Base-by-base conservation (phyloP, 1,284 basidiomycete genomes). In the Ceratobasidium sp. region DNA sequence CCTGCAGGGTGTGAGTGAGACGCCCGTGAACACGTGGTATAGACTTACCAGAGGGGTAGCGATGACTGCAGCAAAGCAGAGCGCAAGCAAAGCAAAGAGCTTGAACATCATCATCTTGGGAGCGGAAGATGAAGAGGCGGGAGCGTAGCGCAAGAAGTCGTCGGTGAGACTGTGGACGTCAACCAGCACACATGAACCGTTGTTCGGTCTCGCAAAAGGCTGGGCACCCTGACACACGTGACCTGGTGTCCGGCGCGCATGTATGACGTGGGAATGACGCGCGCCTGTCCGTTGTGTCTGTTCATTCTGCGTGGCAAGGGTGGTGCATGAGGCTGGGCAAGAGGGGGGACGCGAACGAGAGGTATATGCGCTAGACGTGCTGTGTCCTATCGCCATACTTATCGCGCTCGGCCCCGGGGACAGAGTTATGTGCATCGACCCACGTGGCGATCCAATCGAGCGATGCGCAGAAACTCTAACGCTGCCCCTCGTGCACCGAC, bases 101-200 rank as follows among this genome's bases (percentile, higher is more conserved):
- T 69, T 57, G 65, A 69, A 69, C 65, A 69, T 43, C 52, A 69
- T 69, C 52, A 69, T 69, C 65, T 69, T 69, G 21, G 65, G 18
- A 9, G 21, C 21, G 4, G 65, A 34, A 14, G 36, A 30, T n/a
- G 48, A n/a, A 46, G 26, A 30, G 62, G 53, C 6, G 21, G 21
- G 43, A 21, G 21, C 23, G 46, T 46, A 26, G 41, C 14, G 46
- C 28, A 30, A 34, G 45, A 6, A 45, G 21, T 21, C 43, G 60
- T 46, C 28, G 45, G 48, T 4, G 61, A 30, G 26, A 55, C 30
- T 30, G 48, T 50, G 50, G 52, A 67, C 50, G 48, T 67, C 50
- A 67, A 67, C 50, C 64, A 55, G 34, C 10, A 21, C 43, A 55
- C 3, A n/a, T n/a, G n/a, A 48, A 39, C 32, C 32, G n/a, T 34